These are phyloP conservation scores for Eucalyptus regnans DNA, from an alignment of 345 rosid species.

Conservation along the genomic window DNA sequence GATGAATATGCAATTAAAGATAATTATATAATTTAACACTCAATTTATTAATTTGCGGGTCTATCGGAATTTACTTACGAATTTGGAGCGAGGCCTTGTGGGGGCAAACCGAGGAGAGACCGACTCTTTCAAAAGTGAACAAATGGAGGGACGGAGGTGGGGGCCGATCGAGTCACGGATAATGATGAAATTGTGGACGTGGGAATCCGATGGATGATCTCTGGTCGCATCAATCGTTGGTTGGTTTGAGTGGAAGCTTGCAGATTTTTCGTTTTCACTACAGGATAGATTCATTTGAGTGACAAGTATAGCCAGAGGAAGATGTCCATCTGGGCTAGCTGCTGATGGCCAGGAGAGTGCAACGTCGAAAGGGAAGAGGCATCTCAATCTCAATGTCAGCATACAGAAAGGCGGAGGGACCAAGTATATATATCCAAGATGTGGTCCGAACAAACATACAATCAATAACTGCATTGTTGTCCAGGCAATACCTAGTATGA, in stretches of 20 bases:
- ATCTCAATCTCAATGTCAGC: background rate
- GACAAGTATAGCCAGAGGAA: background rate
- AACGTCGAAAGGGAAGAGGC: background rate
- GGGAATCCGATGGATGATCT: background rate
- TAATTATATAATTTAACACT: background rate
- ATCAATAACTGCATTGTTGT: background rate
- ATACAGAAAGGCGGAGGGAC: background rate
- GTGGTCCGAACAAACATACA: background rate
- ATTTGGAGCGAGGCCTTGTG: background rate
- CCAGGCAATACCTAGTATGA: background rate
- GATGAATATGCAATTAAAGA: background rate
- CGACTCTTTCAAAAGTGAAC: constrained; percentile 12
- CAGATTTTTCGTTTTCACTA: background rate
- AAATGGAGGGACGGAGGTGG: background rate
- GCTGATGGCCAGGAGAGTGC: background rate
- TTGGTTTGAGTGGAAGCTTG: background rate
- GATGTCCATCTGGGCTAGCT: background rate
- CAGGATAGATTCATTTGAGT: background rate
- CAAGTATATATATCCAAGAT: background rate
- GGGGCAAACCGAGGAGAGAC: constrained; percentile 40
- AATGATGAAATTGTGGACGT: background rate
- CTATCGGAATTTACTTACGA: background rate
- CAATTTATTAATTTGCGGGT: background rate
- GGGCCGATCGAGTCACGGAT: background rate
- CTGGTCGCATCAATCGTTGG: background rate